These are phyloP conservation scores for Galeopsis tetrahit DNA, from an alignment of 257 asterid genomes.

Conservation along the genomic window DNA sequence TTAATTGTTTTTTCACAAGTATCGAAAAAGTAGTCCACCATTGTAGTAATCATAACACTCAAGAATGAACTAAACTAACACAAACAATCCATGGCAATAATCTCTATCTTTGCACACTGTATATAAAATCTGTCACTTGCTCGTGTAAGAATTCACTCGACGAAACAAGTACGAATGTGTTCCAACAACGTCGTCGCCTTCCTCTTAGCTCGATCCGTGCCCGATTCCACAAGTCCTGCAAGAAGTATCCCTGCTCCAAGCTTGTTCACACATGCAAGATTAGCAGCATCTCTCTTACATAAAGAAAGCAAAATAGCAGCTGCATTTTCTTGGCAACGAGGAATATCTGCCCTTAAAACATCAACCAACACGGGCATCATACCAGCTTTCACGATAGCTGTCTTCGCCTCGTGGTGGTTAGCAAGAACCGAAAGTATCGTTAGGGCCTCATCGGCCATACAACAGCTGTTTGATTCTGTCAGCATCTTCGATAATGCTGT, in stretches of 20 bases:
- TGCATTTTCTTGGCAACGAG: slow-evolving; percentile 70
- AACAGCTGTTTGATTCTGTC: slow-evolving; percentile 44
- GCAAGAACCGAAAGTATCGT: slow-evolving; percentile 81
- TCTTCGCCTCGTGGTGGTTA: slow-evolving; percentile 72
- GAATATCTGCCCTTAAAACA: slow-evolving; percentile 54
- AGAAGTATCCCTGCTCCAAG: slow-evolving; percentile 73
- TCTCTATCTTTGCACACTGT: slow-evolving; percentile 44
- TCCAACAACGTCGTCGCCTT: slow-evolving; percentile 73
- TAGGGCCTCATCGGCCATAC: slow-evolving; percentile 77
- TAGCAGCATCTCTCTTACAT: slow-evolving; percentile 64
- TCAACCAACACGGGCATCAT: slow-evolving; percentile 67
- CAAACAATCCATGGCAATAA: slow-evolving; percentile 41
- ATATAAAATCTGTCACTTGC: slow-evolving; percentile 24
- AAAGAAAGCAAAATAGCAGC: slow-evolving; percentile 67
- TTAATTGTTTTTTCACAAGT: not conserved
- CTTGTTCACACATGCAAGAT: slow-evolving; percentile 55
- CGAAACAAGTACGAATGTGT: slow-evolving; percentile 35
- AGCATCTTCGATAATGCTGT: slow-evolving; percentile 65
- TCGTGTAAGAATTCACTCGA: slow-evolving; percentile 37
- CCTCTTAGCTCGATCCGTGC: slow-evolving; percentile 77
- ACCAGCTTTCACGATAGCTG: slow-evolving; percentile 59
- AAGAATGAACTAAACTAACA: slow-evolving; percentile 44
- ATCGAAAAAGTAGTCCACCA: slow-evolving; percentile 2
- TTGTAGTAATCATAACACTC: slow-evolving; percentile 28
- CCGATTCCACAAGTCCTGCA: slow-evolving; percentile 55